A percentile compares a stretch with the other conserved stretches of the same genome.
phyloP scores from a whole-genome alignment of 495 filamentous ascomycete genomes.

The Hypoxylon perforatum region DNA sequence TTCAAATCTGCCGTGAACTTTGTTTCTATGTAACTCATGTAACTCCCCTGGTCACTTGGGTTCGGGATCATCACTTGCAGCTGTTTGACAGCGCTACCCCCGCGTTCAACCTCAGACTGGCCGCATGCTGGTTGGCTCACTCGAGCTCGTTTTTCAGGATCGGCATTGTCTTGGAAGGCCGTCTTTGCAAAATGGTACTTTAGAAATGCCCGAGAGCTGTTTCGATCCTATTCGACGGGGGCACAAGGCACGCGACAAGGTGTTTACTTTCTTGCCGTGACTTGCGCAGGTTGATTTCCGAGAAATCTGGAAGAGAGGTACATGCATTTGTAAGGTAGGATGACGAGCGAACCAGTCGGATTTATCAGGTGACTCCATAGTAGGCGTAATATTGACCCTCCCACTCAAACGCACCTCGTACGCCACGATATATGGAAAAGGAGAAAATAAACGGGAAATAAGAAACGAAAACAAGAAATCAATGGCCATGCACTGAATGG shows the following conservation, averaged over 20 bases:
- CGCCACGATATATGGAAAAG: constrained; percentile 1
- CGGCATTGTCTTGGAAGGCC: constrained; percentile 28
- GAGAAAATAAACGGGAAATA: constrained; percentile 2
- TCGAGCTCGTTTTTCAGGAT: constrained; percentile 21
- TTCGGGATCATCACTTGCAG: constrained; percentile 44
- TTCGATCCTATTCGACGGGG: constrained; percentile 28
- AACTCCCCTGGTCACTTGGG: constrained; percentile 30
- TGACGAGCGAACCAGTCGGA: constrained; percentile 31
- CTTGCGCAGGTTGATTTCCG: constrained; percentile 29
- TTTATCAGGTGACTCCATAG: constrained; percentile 31
- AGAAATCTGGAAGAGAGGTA: constrained; percentile 27
- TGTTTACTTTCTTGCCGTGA: constrained; percentile 32
- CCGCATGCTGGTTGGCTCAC: constrained; percentile 14
- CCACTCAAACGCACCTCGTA: constrained; percentile 1
- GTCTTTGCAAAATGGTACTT: constrained; percentile 14
- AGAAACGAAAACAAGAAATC: neutral
- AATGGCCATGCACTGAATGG: neutral
- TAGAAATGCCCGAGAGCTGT: constrained; percentile 33
- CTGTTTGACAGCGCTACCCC: constrained; percentile 42
- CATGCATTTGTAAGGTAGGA: constrained; percentile 30
- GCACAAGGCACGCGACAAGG: constrained; percentile 37
- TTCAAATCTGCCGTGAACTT: constrained; percentile 33
- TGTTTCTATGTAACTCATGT: constrained; percentile 17
- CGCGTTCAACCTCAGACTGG: constrained; percentile 31
- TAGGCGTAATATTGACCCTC: constrained; percentile 24